Evolutionary conservation across 2,329 filamentous ascomycete genomes (phyloP).

Genomic region (Hansfordia pulvinata): DNA sequence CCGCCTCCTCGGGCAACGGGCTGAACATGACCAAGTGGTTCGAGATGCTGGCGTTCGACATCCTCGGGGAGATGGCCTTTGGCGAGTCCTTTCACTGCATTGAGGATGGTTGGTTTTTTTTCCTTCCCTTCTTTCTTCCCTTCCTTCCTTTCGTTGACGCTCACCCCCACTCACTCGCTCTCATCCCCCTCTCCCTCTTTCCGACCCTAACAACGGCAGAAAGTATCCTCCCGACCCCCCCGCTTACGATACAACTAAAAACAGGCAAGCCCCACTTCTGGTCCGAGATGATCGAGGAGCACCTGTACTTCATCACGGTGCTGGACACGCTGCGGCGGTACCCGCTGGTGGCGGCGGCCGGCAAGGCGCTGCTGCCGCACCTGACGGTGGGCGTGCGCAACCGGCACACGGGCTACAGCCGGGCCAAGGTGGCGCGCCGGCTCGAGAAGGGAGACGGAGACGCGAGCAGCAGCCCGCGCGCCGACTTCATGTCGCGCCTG

Average conservation of each 20-base stretch:
- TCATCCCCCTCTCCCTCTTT: slow-evolving; percentile 8
- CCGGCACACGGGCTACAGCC: slow-evolving; percentile 1
- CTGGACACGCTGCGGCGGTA: slow-evolving; percentile 3
- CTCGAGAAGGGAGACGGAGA: too few relatives aligned
- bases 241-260: neutral
- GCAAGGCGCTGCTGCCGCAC: neutral
- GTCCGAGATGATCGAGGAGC: slow-evolving; percentile 1
- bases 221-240: neutral
- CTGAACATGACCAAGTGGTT: slow-evolving; percentile 21
- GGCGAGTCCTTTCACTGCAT: slow-evolving; percentile 15
- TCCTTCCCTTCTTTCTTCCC: slow-evolving; percentile 24
- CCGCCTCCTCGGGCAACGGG: slow-evolving; percentile 6
- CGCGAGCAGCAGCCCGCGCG: too few relatives aligned
- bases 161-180: slow-evolving; percentile 8
- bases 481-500: slow-evolving; percentile 3
- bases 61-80: slow-evolving; percentile 13
- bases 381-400: neutral
- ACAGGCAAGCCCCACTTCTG: slow-evolving; percentile 2
- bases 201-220: neutral
- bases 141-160: slow-evolving; percentile 15
- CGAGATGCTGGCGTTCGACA: slow-evolving; percentile 16
- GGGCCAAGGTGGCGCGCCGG: slow-evolving; percentile 1
- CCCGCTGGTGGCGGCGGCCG: neutral
- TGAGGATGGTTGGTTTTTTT: slow-evolving; percentile 24
- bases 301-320: slow-evolving; percentile 3